Conservation (phyloP, 352 stramenopile genomes). For the Achlya hypogyna region DNA sequence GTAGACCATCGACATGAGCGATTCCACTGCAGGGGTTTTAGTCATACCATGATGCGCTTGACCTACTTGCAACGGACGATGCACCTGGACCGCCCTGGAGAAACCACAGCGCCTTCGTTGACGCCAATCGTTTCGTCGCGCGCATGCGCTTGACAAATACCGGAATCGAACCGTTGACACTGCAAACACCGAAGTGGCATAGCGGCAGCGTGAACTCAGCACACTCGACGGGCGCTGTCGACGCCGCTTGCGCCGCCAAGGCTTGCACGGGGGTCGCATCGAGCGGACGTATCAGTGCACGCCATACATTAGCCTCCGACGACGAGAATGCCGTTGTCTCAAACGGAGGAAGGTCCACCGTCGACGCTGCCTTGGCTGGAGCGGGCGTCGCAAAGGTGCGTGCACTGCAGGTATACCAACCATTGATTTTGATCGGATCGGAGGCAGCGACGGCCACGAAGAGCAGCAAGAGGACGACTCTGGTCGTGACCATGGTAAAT, state of each 20-base stretch:
- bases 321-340: background rate
- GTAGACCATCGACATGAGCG: conserved; percentile 27
- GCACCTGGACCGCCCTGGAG: conserved; percentile 35
- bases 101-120: conserved; percentile 31
- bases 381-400: conserved; percentile 13
- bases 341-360: background rate
- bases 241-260: background rate
- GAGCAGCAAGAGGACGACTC: too few species aligned
- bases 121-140: background rate
- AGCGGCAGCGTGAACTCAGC: conserved; percentile 15
- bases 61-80: conserved; percentile 31
- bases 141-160: conserved; percentile 27
- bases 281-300: background rate
- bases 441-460: background rate
- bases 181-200: conserved; percentile 11
- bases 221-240: background rate
- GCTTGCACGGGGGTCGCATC: background rate
- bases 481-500: too few species aligned
- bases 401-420: conserved; percentile 13
- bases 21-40: conserved; percentile 27
- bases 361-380: background rate
- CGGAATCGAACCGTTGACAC: conserved; percentile 1
- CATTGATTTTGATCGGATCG: conserved; percentile 3
- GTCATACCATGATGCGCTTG: background rate
- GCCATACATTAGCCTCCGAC: background rate